Base-by-base conservation (phyloP, 1,284 basidiomycete species). In the Laetiporus sulphureus region DNA sequence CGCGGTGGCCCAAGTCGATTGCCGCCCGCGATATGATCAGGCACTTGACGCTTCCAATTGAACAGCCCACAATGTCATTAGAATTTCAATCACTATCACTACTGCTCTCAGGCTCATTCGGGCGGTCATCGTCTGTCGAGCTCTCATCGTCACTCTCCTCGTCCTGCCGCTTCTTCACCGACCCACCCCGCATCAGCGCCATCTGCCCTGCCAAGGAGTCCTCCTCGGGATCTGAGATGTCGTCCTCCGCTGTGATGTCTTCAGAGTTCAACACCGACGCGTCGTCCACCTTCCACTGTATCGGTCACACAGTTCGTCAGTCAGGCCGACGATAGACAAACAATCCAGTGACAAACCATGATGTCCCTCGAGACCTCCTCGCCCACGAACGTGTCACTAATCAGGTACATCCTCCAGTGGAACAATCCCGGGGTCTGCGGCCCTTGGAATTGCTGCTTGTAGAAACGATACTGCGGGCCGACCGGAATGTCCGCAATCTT, bases 121-220 rank as follows among this genome's bases (percentile, higher is more conserved):
- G 67, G 44, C 73, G 69, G 3, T 73, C 66, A 21, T 72, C 73
- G 10, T 71, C 68, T 41, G 64, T 66, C 32, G 64, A 66, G 38
- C 68, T 73, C 35, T 69, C 69, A 19, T 74, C 75, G 38, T 66
- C 69, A 37, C 62, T 65, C 53, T 77, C 67, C 3, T 62, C 62
- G 4, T 52, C 54, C 0, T 38, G 19, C 40, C 56, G 61, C 47
- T 69, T 79, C 74, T 93, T 95, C 42, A 98, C 93, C 29, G 79
- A 62, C 12, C 84, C 88, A 4, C 96, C 96, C 40, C 91, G 83
- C 91, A 99, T 95, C 38, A 85, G 77, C 2, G 95, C 94, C 93
- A 99, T 97, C 71, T 99, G 96, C 3, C 96, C 96, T 3, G 94
- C 96, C 35, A 99, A 69, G 19, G 83, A 78, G 63, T 96, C 94